These are phyloP conservation scores for Salvia rosmarinus DNA, from an alignment of 257 asterid species.

Conservation along the genomic window DNA sequence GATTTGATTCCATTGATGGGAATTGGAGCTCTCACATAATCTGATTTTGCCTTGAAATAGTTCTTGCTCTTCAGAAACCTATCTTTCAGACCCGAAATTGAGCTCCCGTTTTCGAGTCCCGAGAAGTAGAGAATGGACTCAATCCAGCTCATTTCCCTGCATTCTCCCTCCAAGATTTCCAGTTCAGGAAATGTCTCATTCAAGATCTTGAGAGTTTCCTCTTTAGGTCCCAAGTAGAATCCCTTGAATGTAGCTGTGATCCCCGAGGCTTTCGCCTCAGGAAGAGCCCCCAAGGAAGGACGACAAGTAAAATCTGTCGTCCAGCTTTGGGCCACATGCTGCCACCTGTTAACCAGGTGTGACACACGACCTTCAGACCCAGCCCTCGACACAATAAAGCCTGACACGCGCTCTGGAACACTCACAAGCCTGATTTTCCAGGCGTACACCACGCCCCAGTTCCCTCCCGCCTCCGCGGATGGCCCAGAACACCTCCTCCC, in stretches of 20 bases:
- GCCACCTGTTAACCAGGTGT: conserved; percentile 61
- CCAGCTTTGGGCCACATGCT: conserved; percentile 50
- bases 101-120: conserved; percentile 41
- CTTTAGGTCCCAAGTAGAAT: conserved; percentile 54
- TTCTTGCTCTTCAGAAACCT: conserved; percentile 45
- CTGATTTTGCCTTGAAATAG: conserved; percentile 77
- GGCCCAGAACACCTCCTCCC: conserved; percentile 89
- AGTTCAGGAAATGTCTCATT: conserved; percentile 49
- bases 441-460: conserved; percentile 66
- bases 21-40: conserved; percentile 54
- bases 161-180: conserved; percentile 37
- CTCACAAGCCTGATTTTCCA: conserved; percentile 59
- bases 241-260: conserved; percentile 68
- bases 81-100: conserved; percentile 42
- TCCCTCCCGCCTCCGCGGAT: conserved; percentile 87
- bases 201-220: conserved; percentile 42
- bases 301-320: conserved; percentile 53
- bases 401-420: conserved; percentile 50
- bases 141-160: conserved; percentile 73
- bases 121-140: conserved; percentile 69
- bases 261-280: conserved; percentile 35
- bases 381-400: conserved; percentile 50
- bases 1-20: conserved; percentile 39
- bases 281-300: conserved; percentile 58
- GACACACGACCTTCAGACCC: conserved; percentile 40